Percentiles rank a stretch among this genome's conserved stretches.
These are phyloP conservation scores for Alisma plantagoaquatica DNA, from an alignment of 106 monocot species.

Conservation along the genomic window DNA sequence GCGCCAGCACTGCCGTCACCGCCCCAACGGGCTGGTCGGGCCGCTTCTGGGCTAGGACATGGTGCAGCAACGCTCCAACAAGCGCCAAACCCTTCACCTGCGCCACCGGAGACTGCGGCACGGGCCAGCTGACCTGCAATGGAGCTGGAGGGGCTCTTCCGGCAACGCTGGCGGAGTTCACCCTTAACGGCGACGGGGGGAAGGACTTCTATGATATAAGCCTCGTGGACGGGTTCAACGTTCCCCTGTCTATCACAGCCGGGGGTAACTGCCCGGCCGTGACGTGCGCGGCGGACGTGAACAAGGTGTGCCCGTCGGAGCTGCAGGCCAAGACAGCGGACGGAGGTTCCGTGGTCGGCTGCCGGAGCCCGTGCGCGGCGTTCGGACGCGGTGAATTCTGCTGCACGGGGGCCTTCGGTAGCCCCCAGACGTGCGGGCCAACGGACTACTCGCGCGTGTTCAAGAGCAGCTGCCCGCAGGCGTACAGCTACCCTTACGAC, in stretches of 20 bases:
- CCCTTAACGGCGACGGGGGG: constrained; percentile 12
- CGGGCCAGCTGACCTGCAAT: constrained; percentile 15
- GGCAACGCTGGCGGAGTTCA: constrained; percentile 36
- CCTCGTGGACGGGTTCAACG: constrained; percentile 46
- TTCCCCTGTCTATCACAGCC: constrained; percentile 18
- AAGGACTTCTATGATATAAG: constrained; percentile 44
- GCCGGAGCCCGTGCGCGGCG: constrained; percentile 4
- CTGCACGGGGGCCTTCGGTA: constrained; percentile 5
- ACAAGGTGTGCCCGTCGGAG: constrained; percentile 22
- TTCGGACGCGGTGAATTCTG: neutral
- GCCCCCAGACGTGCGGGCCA: constrained; percentile 1
- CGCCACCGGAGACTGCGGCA: constrained; percentile 20
- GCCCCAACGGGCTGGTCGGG: constrained; percentile 38
- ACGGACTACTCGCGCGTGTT: constrained; percentile 1
- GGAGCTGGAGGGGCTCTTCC: constrained; percentile 21
- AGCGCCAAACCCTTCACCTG: constrained; percentile 23
- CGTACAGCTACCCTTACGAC: constrained; percentile 11
- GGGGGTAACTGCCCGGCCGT: constrained; percentile 17
- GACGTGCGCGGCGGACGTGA: constrained; percentile 26
- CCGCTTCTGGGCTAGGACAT: constrained; percentile 32
- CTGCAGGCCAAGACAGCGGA: neutral
- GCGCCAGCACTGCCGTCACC: neutral
- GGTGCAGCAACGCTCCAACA: constrained; percentile 23
- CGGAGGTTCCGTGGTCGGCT: constrained; percentile 11
- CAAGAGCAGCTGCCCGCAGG: constrained; percentile 5